Conservation (phyloP, 495 filamentous ascomycete genomes). For the Aspergillus carlsbadensis region DNA sequence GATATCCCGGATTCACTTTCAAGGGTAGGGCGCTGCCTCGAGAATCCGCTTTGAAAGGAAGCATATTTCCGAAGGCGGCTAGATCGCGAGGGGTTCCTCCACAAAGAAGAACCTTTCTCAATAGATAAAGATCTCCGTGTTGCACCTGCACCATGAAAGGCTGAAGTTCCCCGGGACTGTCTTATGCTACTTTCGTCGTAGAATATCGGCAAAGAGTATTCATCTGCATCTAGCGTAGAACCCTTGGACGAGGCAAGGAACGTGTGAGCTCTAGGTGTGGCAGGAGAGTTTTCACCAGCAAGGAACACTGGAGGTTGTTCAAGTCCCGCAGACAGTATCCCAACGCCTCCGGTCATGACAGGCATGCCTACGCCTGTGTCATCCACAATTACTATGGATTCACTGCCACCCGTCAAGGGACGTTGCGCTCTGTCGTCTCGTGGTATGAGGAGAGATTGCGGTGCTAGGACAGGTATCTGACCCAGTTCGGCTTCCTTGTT, state of each 20-base stretch:
- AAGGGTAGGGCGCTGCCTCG: conserved; percentile 54
- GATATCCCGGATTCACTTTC: conserved; percentile 62
- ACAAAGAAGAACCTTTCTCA: conserved; percentile 26
- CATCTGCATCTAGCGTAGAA: conserved; percentile 28
- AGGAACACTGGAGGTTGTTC: conserved; percentile 16
- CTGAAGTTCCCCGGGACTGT: conserved; percentile 13
- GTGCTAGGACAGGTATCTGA: not conserved
- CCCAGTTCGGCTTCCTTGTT: conserved; percentile 9
- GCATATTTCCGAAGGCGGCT: conserved; percentile 59
- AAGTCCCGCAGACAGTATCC: conserved; percentile 4
- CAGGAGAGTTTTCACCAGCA: conserved; percentile 13
- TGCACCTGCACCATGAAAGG: conserved; percentile 17
- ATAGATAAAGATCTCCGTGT: conserved; percentile 34
- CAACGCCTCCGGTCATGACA: conserved; percentile 37
- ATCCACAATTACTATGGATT: conserved; percentile 87
- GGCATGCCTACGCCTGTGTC: conserved; percentile 42
- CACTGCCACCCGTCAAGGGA: conserved; percentile 72
- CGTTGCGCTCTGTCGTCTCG: conserved; percentile 42
- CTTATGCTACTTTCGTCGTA: conserved; percentile 28
- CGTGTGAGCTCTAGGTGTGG: conserved; percentile 20
- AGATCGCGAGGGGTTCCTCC: conserved; percentile 33
- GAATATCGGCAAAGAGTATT: conserved; percentile 34
- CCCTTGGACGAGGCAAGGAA: conserved; percentile 21
- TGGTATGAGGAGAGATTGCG: conserved; percentile 9
- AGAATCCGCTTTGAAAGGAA: conserved; percentile 72